These are phyloP conservation scores for Afroboletus lepidellus DNA, from an alignment of 1,284 basidiomycete genomes.

Conservation along the genomic window DNA sequence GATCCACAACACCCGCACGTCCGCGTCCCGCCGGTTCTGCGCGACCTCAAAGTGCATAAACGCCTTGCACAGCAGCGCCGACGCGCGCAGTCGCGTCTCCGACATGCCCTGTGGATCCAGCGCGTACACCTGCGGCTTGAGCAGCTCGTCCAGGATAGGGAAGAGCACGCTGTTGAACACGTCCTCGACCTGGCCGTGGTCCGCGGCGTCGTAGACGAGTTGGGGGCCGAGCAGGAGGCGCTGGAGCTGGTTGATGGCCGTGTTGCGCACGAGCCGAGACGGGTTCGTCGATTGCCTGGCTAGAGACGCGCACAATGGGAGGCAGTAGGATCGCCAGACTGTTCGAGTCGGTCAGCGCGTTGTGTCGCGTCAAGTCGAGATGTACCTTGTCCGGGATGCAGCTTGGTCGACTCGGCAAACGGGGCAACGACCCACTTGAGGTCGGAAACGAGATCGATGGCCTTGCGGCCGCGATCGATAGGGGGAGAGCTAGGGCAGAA, in stretches of 20 bases:
- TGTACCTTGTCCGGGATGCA: slow-evolving; percentile 51
- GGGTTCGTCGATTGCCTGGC: slow-evolving; percentile 86
- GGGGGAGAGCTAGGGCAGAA: slow-evolving; percentile 58
- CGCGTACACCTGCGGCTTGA: slow-evolving; percentile 80
- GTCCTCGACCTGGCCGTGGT: slow-evolving; percentile 69
- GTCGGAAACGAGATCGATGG: slow-evolving; percentile 78
- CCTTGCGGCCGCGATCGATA: slow-evolving; percentile 77
- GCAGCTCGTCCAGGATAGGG: slow-evolving; percentile 88
- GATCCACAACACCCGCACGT: slow-evolving; percentile 83
- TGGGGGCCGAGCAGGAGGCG: slow-evolving; percentile 84
- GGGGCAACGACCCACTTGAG: slow-evolving; percentile 63
- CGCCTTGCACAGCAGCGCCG: slow-evolving; percentile 87
- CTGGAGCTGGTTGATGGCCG: slow-evolving; percentile 83
- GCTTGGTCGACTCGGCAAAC: slow-evolving; percentile 49
- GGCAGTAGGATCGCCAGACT: slow-evolving; percentile 83
- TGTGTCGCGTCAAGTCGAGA: slow-evolving; percentile 1
- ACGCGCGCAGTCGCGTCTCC: slow-evolving; percentile 86
- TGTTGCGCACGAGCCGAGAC: slow-evolving; percentile 82
- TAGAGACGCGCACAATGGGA: slow-evolving; percentile 79
- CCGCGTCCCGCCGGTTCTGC: slow-evolving; percentile 62
- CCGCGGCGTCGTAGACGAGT: slow-evolving; percentile 54
- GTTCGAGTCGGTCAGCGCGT: slow-evolving; percentile 13
- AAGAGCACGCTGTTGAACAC: slow-evolving; percentile 91
- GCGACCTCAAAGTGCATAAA: slow-evolving; percentile 92
- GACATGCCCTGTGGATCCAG: slow-evolving; percentile 85